Percentiles rank a stretch among this genome's conserved stretches.
Conservation (phyloP, 352 stramenopile species). For the Detonula confervacea region DNA sequence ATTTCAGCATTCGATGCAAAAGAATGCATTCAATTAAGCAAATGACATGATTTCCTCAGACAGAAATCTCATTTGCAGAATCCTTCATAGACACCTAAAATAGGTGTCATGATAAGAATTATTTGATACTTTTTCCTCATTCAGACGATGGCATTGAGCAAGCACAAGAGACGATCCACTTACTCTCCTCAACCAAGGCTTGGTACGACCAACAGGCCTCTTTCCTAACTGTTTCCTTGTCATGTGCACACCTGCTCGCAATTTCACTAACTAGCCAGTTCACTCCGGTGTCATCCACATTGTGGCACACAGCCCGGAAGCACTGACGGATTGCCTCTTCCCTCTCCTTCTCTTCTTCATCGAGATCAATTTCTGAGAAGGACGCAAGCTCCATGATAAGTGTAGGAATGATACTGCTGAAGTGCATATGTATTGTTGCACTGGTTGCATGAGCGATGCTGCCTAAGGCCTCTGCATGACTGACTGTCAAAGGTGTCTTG, state of each 20-base stretch:
- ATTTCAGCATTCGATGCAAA: slow-evolving; percentile 18
- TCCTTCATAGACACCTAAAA: slow-evolving; percentile 48
- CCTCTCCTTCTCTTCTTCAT: slow-evolving; percentile 59
- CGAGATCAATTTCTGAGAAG: slow-evolving; percentile 48
- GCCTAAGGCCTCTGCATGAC: slow-evolving; percentile 90
- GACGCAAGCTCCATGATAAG: slow-evolving; percentile 82
- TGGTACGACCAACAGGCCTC: slow-evolving; percentile 92
- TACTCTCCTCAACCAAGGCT: slow-evolving; percentile 90
- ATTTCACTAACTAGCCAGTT: slow-evolving; percentile 95
- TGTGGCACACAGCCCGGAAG: slow-evolving; percentile 68
- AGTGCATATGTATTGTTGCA: slow-evolving; percentile 94
- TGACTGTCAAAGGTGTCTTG: slow-evolving; percentile 89
- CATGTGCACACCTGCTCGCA: slow-evolving; percentile 92
- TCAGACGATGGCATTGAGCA: slow-evolving; percentile 7
- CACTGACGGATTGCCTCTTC: slow-evolving; percentile 64
- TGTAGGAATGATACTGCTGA: slow-evolving; percentile 92
- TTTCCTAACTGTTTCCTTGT: slow-evolving; percentile 88
- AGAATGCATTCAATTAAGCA: slow-evolving; percentile 7
- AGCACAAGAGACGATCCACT: slow-evolving; percentile 48
- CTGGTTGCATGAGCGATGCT: slow-evolving; percentile 93
- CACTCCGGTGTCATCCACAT: slow-evolving; percentile 90
- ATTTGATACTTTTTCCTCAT: slow-evolving; percentile 38
- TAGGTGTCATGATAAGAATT: slow-evolving; percentile 50
- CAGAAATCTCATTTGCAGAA: slow-evolving; percentile 65
- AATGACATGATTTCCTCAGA: slow-evolving; percentile 40